A percentile compares a stretch with the other conserved stretches of the same genome.
Evolutionary conservation across 495 filamentous ascomycete species (phyloP).

Genomic region (Annulohypoxylon moriforme): DNA sequence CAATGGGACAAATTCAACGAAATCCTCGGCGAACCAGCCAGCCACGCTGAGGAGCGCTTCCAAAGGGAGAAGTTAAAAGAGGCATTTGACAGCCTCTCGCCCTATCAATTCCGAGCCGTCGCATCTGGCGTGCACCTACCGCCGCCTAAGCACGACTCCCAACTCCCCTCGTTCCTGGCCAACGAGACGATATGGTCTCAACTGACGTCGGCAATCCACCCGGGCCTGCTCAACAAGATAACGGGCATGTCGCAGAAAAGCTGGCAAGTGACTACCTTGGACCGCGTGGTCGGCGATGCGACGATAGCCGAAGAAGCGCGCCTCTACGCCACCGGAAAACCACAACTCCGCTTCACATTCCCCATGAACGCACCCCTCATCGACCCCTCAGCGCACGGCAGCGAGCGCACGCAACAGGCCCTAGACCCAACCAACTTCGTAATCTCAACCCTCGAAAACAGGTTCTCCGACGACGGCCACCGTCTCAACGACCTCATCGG

Average conservation of each 20-base stretch:
- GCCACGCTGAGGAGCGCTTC: conserved; percentile 50
- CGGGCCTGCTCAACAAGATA: conserved; percentile 59
- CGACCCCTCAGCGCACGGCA: conserved; percentile 73
- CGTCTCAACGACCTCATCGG: conserved; percentile 71
- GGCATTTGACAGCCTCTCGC: conserved; percentile 51
- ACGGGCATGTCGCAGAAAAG: conserved; percentile 55
- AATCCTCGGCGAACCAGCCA: conserved; percentile 54
- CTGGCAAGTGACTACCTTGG: conserved; percentile 65
- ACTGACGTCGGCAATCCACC: conserved; percentile 64
- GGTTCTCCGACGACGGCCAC: neutral
- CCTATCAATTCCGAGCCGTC: conserved; percentile 48
- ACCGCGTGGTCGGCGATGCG: conserved; percentile 47
- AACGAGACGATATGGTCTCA: conserved; percentile 51
- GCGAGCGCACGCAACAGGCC: conserved; percentile 59
- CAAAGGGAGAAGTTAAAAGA: conserved; percentile 51
- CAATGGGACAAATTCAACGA: conserved; percentile 70
- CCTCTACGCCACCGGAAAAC: conserved; percentile 52
- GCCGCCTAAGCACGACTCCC: conserved; percentile 18
- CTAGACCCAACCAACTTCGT: conserved; percentile 52
- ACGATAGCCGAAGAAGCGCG: conserved; percentile 52
- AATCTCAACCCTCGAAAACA: conserved; percentile 37
- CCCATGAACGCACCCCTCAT: conserved; percentile 69
- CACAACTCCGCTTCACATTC: conserved; percentile 64
- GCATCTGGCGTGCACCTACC: conserved; percentile 21
- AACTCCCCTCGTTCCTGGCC: conserved; percentile 31